phyloP scores from a whole-genome alignment of 352 stramenopile genomes.

The Globisporangium abappressorium region DNA sequence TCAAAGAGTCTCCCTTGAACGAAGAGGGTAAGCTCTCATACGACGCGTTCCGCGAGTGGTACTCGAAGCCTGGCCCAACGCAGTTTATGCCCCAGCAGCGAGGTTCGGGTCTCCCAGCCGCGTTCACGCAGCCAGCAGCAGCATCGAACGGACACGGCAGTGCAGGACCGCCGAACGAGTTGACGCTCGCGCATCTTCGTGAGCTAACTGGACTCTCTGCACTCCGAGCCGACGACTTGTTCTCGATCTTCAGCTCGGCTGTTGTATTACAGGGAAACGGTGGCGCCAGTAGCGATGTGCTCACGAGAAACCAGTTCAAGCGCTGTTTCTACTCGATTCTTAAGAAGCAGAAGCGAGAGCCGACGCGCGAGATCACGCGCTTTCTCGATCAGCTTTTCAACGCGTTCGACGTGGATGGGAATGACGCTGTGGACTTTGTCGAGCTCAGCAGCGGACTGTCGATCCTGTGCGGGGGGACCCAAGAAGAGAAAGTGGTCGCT shows the following conservation, averaged over 20 bases:
- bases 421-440: slow-evolving; percentile 69
- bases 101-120: neutral
- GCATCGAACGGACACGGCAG: neutral
- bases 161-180: slow-evolving; percentile 3
- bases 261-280: slow-evolving; percentile 2
- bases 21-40: slow-evolving; percentile 70
- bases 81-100: slow-evolving; percentile 25
- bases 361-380: slow-evolving; percentile 40
- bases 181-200: slow-evolving; percentile 33
- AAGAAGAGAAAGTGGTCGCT: slow-evolving; percentile 73
- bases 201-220: slow-evolving; percentile 52
- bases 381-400: slow-evolving; percentile 79
- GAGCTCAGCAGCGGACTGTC: slow-evolving; percentile 78
- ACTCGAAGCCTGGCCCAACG: slow-evolving; percentile 58
- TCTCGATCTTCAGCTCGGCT: slow-evolving; percentile 50
- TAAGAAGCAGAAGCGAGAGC: slow-evolving; percentile 50
- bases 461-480: slow-evolving; percentile 64
- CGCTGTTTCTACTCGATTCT: slow-evolving; percentile 64
- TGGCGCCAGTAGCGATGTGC: slow-evolving; percentile 17
- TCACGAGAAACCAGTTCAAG: slow-evolving; percentile 71
- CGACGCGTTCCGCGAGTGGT: slow-evolving; percentile 74
- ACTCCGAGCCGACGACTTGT: slow-evolving; percentile 55
- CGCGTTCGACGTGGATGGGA: slow-evolving; percentile 69
- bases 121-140: slow-evolving; percentile 9
- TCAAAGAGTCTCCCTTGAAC: slow-evolving; percentile 64